Evolutionary conservation across 2,329 filamentous ascomycete genomes (phyloP).

Genomic region (Chrysoporthe cubensis): DNA sequence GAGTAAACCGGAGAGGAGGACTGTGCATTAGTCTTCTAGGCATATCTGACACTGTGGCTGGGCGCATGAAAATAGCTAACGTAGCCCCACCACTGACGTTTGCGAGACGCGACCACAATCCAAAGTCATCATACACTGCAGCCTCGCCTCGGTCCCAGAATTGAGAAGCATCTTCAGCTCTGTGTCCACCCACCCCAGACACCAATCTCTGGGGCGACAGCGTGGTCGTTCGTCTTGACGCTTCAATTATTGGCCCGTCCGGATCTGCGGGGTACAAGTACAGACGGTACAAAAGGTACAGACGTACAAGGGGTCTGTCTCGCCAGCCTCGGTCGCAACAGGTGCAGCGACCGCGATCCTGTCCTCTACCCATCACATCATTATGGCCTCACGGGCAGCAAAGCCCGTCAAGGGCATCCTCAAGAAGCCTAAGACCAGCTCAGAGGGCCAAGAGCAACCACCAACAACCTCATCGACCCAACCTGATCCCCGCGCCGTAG

Average conservation of each 20-base stretch:
- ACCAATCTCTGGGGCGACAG: background rate
- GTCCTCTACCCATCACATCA: background rate
- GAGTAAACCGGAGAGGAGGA: background rate
- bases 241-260: background rate
- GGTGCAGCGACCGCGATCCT: background rate
- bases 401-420: slow-evolving; percentile 60
- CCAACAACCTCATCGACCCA: slow-evolving; percentile 47
- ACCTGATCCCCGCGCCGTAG: slow-evolving; percentile 59
- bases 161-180: background rate
- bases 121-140: background rate
- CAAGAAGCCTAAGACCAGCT: slow-evolving; percentile 58
- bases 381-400: slow-evolving; percentile 43
- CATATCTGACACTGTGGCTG: slow-evolving; percentile 9
- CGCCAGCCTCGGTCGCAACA: background rate
- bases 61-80: slow-evolving; percentile 14
- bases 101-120: background rate
- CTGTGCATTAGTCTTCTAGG: slow-evolving; percentile 3
- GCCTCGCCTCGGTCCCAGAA: background rate
- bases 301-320: background rate
- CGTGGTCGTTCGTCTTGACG: background rate
- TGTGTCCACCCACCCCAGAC: background rate
- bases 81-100: slow-evolving; percentile 12
- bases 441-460: slow-evolving; percentile 36
- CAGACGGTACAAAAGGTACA: no score
- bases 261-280: background rate